phyloP scores from a whole-genome alignment of 2,329 filamentous ascomycete species.

The Trichoderma arundinaceum region DNA sequence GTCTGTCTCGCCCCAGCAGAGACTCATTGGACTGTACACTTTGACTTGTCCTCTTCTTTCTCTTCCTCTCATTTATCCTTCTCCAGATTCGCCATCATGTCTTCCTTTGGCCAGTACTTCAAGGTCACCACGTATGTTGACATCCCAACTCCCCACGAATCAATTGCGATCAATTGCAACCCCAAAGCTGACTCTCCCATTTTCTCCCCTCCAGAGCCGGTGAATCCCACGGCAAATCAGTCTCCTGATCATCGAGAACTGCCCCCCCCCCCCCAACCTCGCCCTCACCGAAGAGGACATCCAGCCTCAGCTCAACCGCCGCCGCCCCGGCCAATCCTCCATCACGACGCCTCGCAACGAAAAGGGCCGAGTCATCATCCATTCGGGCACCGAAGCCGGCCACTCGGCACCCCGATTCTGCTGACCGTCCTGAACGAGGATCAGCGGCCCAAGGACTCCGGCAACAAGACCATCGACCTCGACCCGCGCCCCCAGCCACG shows the following conservation, averaged over 20 bases:
- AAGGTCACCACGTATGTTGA: slow-evolving; percentile 76
- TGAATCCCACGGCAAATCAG: too few relatives aligned
- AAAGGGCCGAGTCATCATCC: not conserved
- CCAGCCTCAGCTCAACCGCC: slow-evolving; percentile 12
- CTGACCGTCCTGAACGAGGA: slow-evolving; percentile 91
- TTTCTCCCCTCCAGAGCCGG: too few relatives aligned
- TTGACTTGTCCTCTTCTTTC: not conserved
- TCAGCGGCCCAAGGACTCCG: slow-evolving; percentile 91
- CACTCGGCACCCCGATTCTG: slow-evolving; percentile 79
- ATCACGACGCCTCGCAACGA: slow-evolving; percentile 10
- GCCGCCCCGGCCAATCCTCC: slow-evolving; percentile 1
- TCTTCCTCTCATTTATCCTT: not conserved
- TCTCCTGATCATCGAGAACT: too few relatives aligned
- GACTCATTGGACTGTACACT: too few relatives aligned
- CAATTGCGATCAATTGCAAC: too few relatives aligned
- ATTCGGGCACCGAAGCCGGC: slow-evolving; percentile 65
- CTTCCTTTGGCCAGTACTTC: slow-evolving; percentile 84
- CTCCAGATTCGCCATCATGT: slow-evolving; percentile 62
- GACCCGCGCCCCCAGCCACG: slow-evolving; percentile 89
- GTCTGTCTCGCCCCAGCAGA: too few relatives aligned
- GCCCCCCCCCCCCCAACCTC: not conserved
- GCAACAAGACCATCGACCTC: slow-evolving; percentile 83
- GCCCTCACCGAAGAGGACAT: slow-evolving; percentile 1
- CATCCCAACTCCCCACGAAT: too few relatives aligned
- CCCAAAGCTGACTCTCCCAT: too few relatives aligned